Conservation (phyloP, 306 rosid genomes). For the Cyclanthera cordifolia region DNA sequence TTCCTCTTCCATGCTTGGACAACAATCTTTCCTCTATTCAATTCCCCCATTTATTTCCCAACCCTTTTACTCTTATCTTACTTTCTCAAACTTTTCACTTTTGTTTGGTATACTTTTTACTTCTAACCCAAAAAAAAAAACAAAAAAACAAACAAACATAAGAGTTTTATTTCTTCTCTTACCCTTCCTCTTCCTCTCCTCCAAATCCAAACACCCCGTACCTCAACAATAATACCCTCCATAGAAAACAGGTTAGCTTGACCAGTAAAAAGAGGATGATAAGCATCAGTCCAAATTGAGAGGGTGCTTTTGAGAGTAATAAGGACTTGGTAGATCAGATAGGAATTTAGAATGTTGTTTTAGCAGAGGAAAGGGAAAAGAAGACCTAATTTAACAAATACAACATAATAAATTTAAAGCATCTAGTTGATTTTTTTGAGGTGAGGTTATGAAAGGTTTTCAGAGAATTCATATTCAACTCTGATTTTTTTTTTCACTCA, state of each 20-base stretch:
- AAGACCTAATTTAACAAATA: background rate
- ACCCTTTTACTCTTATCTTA: background rate
- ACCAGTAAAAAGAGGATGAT: background rate
- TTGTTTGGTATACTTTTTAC: background rate
- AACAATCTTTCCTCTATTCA: constrained; percentile 7
- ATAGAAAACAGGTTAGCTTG: background rate
- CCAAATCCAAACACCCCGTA: too few species aligned
- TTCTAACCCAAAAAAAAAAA: too few species aligned
- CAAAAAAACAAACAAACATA: too few species aligned
- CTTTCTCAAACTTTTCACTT: background rate
- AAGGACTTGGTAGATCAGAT: background rate
- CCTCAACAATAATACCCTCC: background rate
- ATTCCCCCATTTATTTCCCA: background rate
- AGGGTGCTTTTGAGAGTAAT: background rate
- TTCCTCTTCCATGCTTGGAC: background rate
- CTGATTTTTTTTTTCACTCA: constrained; percentile 15
- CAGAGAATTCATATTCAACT: constrained; percentile 11
- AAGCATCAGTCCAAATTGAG: background rate
- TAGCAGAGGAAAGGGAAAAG: background rate
- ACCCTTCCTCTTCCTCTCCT: too few species aligned
- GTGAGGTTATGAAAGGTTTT: background rate
- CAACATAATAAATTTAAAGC: background rate
- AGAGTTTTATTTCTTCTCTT: too few species aligned
- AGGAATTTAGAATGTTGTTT: background rate
- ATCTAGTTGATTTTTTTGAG: constrained; percentile 5